Percentiles rank a stretch among this genome's conserved stretches.
Evolutionary conservation across 768 basidiomycete species (phyloP).

Genomic region (Hygrocybe coccinea): DNA sequence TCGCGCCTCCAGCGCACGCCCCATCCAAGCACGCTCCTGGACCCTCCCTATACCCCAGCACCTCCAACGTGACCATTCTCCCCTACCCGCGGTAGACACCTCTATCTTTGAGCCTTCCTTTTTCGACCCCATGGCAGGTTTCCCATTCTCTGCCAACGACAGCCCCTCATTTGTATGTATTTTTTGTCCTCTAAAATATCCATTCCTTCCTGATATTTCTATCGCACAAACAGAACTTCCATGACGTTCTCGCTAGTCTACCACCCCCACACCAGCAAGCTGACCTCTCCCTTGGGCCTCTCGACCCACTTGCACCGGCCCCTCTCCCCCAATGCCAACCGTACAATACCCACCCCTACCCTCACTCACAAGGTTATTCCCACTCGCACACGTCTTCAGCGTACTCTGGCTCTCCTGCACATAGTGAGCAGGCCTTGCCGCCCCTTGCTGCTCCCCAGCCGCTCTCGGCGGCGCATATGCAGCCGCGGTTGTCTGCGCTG

Average conservation of each 20-base stretch:
- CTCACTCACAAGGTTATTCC: constrained; percentile 16
- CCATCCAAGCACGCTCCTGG: constrained; percentile 35
- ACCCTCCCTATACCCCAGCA: constrained; percentile 23
- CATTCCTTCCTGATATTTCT: background rate
- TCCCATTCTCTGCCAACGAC: constrained; percentile 21
- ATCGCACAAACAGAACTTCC: constrained; percentile 17
- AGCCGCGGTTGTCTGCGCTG: background rate
- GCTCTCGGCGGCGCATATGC: background rate
- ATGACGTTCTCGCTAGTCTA: constrained; percentile 22
- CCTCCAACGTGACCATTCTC: constrained; percentile 42
- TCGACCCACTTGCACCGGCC: constrained; percentile 26
- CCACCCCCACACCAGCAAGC: constrained; percentile 17
- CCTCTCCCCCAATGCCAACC: background rate
- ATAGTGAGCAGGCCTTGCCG: constrained; percentile 13
- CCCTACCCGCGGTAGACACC: constrained; percentile 47
- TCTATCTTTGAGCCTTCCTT: constrained; percentile 46
- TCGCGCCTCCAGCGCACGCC: constrained; percentile 47
- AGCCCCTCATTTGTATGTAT: constrained; percentile 6
- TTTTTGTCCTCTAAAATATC: constrained; percentile 1
- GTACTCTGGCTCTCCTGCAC: constrained; percentile 41
- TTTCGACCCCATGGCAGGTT: constrained; percentile 22
- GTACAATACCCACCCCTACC: constrained; percentile 9
- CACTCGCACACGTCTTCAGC: constrained; percentile 36
- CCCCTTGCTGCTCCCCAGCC: constrained; percentile 23
- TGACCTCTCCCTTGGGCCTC: constrained; percentile 13